Conservation (phyloP, 257 asterid genomes). For the Galeopsis tetrahit region DNA sequence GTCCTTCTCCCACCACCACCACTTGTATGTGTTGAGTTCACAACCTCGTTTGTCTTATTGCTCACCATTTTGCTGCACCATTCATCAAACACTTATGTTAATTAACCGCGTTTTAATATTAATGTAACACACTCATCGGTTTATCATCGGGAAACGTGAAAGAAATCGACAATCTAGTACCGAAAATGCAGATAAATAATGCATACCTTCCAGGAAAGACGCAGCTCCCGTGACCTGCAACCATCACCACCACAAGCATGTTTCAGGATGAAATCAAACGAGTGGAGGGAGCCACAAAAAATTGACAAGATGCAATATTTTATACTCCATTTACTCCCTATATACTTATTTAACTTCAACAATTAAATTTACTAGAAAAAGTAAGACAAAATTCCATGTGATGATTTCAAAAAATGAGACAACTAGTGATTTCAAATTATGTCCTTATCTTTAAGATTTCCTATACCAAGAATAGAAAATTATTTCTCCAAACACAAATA, state of each 20-base stretch:
- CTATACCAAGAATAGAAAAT: not conserved
- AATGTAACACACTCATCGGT: not conserved
- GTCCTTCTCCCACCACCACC: constrained; percentile 53
- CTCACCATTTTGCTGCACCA: constrained; percentile 67
- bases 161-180: constrained; percentile 41
- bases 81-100: constrained; percentile 8
- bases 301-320: constrained; percentile 1
- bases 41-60: constrained; percentile 67
- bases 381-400: constrained; percentile 24
- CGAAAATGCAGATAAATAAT: constrained; percentile 31
- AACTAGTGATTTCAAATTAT: constrained; percentile 10
- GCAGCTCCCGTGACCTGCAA: constrained; percentile 95
- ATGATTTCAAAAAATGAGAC: constrained; percentile 31
- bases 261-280: constrained; percentile 33
- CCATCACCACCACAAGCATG: constrained; percentile 46
- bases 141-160: constrained; percentile 38
- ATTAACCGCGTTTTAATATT: not conserved
- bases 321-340: not conserved
- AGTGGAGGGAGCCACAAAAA: constrained; percentile 33
- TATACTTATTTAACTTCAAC: constrained; percentile 1
- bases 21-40: constrained; percentile 71
- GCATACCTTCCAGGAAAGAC: constrained; percentile 97
- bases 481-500: not conserved
- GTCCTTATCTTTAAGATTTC: constrained; percentile 13
- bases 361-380: constrained; percentile 11